Evolutionary conservation across 371 early-diverging fungal species (phyloP), one percentile per base, ranked within the genome.

Genomic region (Mucor saturninus): DNA sequence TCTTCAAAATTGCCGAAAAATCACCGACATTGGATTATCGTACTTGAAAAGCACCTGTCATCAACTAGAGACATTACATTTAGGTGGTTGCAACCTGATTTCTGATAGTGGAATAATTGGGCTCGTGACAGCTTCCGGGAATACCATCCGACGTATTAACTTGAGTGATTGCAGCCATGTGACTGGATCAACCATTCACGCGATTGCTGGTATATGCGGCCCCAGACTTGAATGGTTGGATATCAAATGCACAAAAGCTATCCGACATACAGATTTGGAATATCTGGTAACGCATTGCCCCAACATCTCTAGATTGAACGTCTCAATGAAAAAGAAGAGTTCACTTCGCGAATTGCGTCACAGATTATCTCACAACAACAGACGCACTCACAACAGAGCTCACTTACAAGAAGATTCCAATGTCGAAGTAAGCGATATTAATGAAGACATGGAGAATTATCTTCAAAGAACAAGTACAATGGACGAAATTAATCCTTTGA

Each of bases 121-220:
- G 29, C 67, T 74, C 49, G 64, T 71, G 61, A 64, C 53, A 50
- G 56, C 53, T 7, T 59, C 68, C 39, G 68, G 61, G 37, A 55
- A 37, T 9, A 69, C 50, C 37, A 61, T 75, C 61, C 68, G 72
- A 50, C 62, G 69, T 14, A 57, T 75, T 43, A 54, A 61, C 32
- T 21, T 75, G n/a, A 75, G 63, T 57, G 69, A 75, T 48, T 74
- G 75, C 31, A 54, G 40, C 28, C 69, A 48, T 48, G 56, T 72
- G 64, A 75, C 75, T 29, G 66, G 62, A 38, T 35, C 29, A 7
- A 49, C 63, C 1, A 58, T 75, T 15, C 68, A 64, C 15, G 52
- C 62, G 28, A 61, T 71, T 14, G 67, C 59, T 48, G 59, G 54
- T 39, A 21, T 52, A 5, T 75, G 75, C 59, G 57, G 69, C 6